Percentiles rank a stretch among this genome's conserved stretches.
These are phyloP conservation scores for Penicillium decumbens DNA, from an alignment of 2,329 filamentous ascomycete genomes.

Conservation along the genomic window DNA sequence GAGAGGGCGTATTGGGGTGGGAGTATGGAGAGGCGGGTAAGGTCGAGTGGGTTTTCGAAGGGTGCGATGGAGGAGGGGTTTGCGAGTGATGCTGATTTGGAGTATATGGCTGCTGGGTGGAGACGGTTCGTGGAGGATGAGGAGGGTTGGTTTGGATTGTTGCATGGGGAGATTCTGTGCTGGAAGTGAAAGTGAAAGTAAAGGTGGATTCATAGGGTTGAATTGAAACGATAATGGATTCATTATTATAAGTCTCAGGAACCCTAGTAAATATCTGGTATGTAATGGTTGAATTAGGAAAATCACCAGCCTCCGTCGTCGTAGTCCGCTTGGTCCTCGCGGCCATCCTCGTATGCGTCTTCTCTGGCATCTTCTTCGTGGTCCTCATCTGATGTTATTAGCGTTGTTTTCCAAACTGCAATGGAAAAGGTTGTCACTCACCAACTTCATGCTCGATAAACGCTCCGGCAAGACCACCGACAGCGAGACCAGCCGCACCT, in stretches of 20 bases:
- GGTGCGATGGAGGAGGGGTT: constrained; percentile 29
- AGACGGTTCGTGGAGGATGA: constrained; percentile 31
- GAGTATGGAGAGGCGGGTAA: constrained; percentile 30
- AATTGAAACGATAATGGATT: neutral
- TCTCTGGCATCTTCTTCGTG: constrained; percentile 6
- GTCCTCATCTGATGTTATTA: constrained; percentile 8
- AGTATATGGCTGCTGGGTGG: constrained; percentile 34
- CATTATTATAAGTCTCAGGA: neutral
- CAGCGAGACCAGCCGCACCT: constrained; percentile 55
- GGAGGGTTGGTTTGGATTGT: constrained; percentile 35
- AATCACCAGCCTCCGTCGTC: constrained; percentile 11
- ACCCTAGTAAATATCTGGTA: neutral
- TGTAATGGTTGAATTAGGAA: neutral
- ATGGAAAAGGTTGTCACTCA: constrained; percentile 34
- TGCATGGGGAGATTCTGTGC: constrained; percentile 40
- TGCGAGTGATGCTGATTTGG: constrained; percentile 30
- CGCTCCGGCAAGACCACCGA: constrained; percentile 55
- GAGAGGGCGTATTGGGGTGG: constrained; percentile 37
- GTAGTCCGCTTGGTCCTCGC: constrained; percentile 18
- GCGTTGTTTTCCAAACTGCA: neutral
- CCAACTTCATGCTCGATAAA: constrained; percentile 54
- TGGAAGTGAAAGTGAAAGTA: constrained; percentile 31
- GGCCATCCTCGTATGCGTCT: constrained; percentile 22
- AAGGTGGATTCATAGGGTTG: neutral
- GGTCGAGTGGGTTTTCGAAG: constrained; percentile 28